phyloP scores from a whole-genome alignment of 2,329 filamentous ascomycete genomes.

The Cladosporium halotolerans region DNA sequence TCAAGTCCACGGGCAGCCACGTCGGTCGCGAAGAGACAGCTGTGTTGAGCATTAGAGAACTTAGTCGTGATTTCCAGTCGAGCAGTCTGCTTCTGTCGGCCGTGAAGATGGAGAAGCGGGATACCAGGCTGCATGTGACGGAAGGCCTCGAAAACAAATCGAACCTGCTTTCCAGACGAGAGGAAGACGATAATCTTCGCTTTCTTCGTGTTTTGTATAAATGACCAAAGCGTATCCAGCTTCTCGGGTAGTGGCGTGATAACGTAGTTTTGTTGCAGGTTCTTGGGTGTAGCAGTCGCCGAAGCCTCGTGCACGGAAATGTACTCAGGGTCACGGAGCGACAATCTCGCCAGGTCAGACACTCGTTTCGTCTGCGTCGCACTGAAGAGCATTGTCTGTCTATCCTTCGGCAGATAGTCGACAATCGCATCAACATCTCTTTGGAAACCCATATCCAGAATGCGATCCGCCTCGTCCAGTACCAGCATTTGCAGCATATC shows the following conservation, averaged over 20 bases:
- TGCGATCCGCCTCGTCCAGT: constrained; percentile 90
- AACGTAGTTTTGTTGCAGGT: constrained; percentile 85
- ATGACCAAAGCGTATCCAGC: constrained; percentile 85
- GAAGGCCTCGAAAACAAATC: constrained; percentile 91
- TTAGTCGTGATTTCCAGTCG: constrained; percentile 80
- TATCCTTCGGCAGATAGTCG: constrained; percentile 75
- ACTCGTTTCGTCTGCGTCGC: constrained; percentile 94
- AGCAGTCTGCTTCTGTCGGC: constrained; percentile 85
- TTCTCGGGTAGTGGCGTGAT: constrained; percentile 81
- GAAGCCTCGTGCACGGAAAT: constrained; percentile 87
- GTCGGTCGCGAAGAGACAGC: constrained; percentile 91
- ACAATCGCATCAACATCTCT: constrained; percentile 83
- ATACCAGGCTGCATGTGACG: constrained; percentile 92
- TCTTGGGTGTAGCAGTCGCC: constrained; percentile 69
- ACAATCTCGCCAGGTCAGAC: constrained; percentile 82
- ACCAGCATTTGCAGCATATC: constrained; percentile 90
- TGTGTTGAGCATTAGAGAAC: constrained; percentile 73
- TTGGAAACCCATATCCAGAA: constrained; percentile 97
- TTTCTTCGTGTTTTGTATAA: constrained; percentile 85
- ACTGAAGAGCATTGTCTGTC: constrained; percentile 92
- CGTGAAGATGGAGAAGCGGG: constrained; percentile 84
- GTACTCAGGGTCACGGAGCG: constrained; percentile 86
- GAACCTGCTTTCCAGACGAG: constrained; percentile 91
- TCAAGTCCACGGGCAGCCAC: constrained; percentile 91
- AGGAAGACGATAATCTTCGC: constrained; percentile 93